phyloP scores from a whole-genome alignment of 257 asterid genomes.

The Fraxinus quadrangulata region DNA sequence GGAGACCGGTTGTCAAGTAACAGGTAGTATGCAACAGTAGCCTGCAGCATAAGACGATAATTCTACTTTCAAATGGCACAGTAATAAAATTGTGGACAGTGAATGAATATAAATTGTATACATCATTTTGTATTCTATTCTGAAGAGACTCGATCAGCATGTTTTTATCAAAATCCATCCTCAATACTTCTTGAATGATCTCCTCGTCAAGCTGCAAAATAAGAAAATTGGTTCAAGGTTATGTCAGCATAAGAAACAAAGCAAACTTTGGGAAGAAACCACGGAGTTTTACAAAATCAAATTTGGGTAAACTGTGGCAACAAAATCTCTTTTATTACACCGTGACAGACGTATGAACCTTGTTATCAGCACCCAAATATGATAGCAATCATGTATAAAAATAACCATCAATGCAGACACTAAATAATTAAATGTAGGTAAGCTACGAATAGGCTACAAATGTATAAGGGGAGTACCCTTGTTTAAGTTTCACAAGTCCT shows the following conservation, averaged over 20 bases:
- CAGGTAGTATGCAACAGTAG: constrained; percentile 89
- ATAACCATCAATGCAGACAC: background rate
- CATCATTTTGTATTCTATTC: constrained; percentile 84
- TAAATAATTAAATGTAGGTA: no score
- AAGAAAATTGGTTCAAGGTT: constrained; percentile 29
- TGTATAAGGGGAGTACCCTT: no score
- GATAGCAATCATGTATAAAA: background rate
- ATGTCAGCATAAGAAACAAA: constrained; percentile 10
- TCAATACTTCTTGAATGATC: constrained; percentile 66
- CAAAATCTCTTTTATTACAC: background rate
- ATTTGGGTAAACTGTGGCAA: no score
- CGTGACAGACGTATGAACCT: background rate
- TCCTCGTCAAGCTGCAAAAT: constrained; percentile 86
- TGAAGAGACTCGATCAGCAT: constrained; percentile 78
- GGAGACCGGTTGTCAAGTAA: constrained; percentile 72
- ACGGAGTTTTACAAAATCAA: background rate
- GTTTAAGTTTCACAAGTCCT: no score
- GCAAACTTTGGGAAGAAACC: background rate
- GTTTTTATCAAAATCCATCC: constrained; percentile 72
- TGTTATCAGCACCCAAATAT: background rate
- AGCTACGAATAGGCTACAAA: no score
- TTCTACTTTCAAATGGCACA: constrained; percentile 11
- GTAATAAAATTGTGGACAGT: constrained; percentile 21
- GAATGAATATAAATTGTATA: constrained; percentile 31
- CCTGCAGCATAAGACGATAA: constrained; percentile 48